Evolutionary conservation across 768 basidiomycete species (phyloP), one percentile per base, ranked within the genome.

Genomic region (Plicaturopsis crispa): DNA sequence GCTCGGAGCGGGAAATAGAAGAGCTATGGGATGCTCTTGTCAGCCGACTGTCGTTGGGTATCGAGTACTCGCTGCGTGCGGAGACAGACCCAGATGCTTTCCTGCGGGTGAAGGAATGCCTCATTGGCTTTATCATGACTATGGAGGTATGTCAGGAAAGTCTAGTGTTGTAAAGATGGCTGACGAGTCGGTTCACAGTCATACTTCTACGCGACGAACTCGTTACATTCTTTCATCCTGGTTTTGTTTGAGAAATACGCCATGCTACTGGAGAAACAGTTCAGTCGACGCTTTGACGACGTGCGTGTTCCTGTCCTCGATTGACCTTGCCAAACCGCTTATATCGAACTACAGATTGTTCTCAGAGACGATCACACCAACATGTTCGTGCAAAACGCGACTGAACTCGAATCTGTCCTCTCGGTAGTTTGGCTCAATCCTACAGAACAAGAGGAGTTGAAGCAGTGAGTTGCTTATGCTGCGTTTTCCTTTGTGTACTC

Each of bases 11-110:
- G 32, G 91, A 98, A 47, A 83, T 98, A 2, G 92, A 98, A 47
- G 91, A 93, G 40, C 73, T 99, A 7, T 98, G 94, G 94, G 88
- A 94, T 45, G 78, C 78, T 10, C 75, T 97, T 40, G 75, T 92
- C 37, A 57, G 69, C 10, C 75, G 84, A 19, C 68, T 98, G 8
- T 78, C 83, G 2, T 70, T 72, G 19, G 79, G 79, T 1, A 79
- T 98, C 14, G 78, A 84, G 23, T 63, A 66, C n/a, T 77, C 84
- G 2, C 63, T 98, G 36, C 69, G 68, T 37, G 72, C 65, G 7
- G 88, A 91, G 54, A 77, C 67, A 31, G 85, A 93, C 48, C 80
- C 85, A 0, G 90, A 92, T 36, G 70, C 74, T 11, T 94, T 88
- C 52, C 60, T 96, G 35, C 71, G 68, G 14, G 85, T 81, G 22